phyloP scores from a whole-genome alignment of 345 rosid species.

The Eucalyptus curtisii region DNA sequence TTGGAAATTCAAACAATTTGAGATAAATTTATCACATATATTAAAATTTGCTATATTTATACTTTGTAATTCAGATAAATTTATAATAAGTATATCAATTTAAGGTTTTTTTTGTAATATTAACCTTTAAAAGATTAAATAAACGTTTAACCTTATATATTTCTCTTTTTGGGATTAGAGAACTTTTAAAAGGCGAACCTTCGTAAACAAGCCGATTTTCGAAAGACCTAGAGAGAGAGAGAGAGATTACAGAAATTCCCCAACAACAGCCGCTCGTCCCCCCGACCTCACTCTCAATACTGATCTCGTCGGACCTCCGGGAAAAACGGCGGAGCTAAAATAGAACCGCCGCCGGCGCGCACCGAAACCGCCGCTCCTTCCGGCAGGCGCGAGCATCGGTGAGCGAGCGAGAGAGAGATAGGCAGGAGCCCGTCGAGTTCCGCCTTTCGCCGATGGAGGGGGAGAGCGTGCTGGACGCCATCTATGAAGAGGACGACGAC shows the following conservation, averaged over 20 bases:
- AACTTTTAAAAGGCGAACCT: background rate
- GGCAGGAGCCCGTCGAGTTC: background rate
- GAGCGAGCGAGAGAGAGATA: background rate
- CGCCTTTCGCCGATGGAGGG: conserved; percentile 31
- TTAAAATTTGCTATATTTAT: rapidly evolving
- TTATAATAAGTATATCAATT: rapidly evolving
- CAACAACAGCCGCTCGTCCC: background rate
- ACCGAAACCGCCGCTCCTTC: background rate
- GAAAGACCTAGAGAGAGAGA: background rate
- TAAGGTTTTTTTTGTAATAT: too few species aligned
- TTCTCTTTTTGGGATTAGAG: background rate
- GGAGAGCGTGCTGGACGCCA: conserved; percentile 35
- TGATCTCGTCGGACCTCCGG: background rate
- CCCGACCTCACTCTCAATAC: background rate
- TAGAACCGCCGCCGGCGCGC: background rate
- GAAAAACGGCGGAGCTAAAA: background rate
- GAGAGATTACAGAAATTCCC: background rate
- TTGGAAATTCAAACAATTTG: rapidly evolving
- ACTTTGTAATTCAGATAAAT: too few species aligned
- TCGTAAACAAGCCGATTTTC: background rate
- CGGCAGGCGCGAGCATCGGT: background rate
- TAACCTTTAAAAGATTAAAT: too few species aligned
- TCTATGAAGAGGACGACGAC: conserved; percentile 29
- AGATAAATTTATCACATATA: rapidly evolving
- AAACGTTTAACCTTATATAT: background rate